Percentiles rank a stretch among this genome's conserved stretches.
phyloP scores from a whole-genome alignment of 2,329 filamentous ascomycete species.

The Hymenoscyphus infarciens region DNA sequence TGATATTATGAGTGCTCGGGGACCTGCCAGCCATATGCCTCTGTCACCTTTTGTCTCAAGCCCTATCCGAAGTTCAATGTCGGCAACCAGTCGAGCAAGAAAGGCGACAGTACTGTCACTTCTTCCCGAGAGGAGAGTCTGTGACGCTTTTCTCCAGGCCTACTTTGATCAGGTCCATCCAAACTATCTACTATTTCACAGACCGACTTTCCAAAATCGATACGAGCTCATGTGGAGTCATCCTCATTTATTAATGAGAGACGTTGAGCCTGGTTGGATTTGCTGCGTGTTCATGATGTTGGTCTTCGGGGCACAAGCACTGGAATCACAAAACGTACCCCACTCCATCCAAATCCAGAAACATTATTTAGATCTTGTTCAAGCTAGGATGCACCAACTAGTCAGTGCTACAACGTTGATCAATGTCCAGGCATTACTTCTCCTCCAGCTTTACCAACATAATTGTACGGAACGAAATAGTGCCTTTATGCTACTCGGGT shows the following conservation, averaged over 20 bases:
- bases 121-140: conserved; percentile 37
- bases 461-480: conserved; percentile 41
- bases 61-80: conserved; percentile 19
- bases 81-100: conserved; percentile 16
- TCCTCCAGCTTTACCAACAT: conserved; percentile 42
- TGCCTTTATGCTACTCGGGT: conserved; percentile 41
- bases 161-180: conserved; percentile 41
- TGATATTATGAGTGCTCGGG: not conserved
- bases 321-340: conserved; percentile 33
- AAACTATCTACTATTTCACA: conserved; percentile 40
- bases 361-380: conserved; percentile 35
- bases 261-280: conserved; percentile 41
- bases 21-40: conserved; percentile 9
- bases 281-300: conserved; percentile 41
- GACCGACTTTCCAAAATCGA: conserved; percentile 39
- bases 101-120: conserved; percentile 26
- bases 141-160: conserved; percentile 39
- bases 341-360: conserved; percentile 36
- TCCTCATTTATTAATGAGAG: conserved; percentile 28
- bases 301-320: conserved; percentile 40
- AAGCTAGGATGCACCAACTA: conserved; percentile 37
- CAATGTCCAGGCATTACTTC: conserved; percentile 42
- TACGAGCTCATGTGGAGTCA: conserved; percentile 39
- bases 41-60: conserved; percentile 17
- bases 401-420: conserved; percentile 38